phyloP scores from a whole-genome alignment of 176 grass and related monocot genomes.

The Oryza officinalis region DNA sequence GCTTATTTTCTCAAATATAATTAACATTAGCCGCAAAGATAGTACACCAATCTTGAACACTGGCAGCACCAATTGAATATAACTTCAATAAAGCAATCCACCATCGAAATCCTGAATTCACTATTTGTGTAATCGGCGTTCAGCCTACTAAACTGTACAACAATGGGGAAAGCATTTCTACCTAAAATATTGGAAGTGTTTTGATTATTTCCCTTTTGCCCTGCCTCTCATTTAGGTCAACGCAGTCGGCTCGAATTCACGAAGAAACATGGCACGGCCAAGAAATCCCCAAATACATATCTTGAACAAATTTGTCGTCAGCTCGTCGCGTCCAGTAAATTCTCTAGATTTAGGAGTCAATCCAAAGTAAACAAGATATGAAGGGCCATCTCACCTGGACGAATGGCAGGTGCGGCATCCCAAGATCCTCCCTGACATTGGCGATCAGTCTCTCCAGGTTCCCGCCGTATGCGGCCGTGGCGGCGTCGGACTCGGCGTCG shows the following conservation, averaged over 20 bases:
- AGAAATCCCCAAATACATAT: neutral
- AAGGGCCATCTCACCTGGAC: constrained; percentile 60
- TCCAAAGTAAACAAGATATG: neutral
- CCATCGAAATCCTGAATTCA: neutral
- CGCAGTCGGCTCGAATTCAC: neutral
- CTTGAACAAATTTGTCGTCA: neutral
- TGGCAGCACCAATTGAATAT: neutral
- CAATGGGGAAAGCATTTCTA: neutral
- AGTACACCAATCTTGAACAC: neutral
- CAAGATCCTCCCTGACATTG: constrained; percentile 70
- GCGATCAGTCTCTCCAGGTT: constrained; percentile 65
- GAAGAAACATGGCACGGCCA: neutral
- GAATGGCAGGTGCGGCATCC: constrained; percentile 64
- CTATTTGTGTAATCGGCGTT: neutral
- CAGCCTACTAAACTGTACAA: neutral
- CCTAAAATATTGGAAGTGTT: neutral
- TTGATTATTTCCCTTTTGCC: neutral
- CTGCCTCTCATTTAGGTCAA: neutral
- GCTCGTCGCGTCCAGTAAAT: neutral
- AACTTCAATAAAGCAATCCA: neutral
- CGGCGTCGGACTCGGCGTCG: constrained; percentile 52
- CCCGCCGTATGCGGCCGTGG: constrained; percentile 44
- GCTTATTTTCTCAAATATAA: neutral
- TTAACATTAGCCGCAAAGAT: neutral
- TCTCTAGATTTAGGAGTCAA: neutral